These are phyloP conservation scores for Mycena vulgaris DNA, from an alignment of 768 basidiomycete genomes.

Conservation along the genomic window DNA sequence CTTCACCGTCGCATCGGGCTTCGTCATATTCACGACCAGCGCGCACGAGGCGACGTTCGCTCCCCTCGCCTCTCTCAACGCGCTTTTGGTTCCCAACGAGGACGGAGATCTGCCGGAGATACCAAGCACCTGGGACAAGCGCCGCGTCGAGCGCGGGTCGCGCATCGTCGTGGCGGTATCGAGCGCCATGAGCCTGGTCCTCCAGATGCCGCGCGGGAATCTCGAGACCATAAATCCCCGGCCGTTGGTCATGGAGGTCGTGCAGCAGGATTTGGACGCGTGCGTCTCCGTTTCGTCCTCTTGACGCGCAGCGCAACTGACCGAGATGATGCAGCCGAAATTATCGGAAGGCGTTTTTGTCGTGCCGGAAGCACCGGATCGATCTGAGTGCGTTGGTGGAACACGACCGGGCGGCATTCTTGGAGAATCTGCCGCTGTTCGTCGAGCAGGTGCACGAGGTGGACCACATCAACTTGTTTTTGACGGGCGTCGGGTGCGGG, in stretches of 20 bases:
- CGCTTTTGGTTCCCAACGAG: constrained; percentile 41
- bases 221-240: constrained; percentile 96
- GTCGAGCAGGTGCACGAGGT: constrained; percentile 91
- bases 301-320: neutral
- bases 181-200: constrained; percentile 88
- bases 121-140: constrained; percentile 68
- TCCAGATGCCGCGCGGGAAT: constrained; percentile 99
- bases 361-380: constrained; percentile 94
- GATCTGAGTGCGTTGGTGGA: constrained; percentile 93
- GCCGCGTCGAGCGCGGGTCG: constrained; percentile 92
- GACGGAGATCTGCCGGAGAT: constrained; percentile 49
- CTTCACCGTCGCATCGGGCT: constrained; percentile 79
- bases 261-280: constrained; percentile 83
- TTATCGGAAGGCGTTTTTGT: constrained; percentile 90
- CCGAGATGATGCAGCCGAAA: constrained; percentile 64
- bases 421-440: constrained; percentile 73
- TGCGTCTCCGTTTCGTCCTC: constrained; percentile 54
- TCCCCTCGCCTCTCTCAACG: constrained; percentile 59
- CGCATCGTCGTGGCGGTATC: constrained; percentile 91
- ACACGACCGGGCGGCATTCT: constrained; percentile 79
- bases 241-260: constrained; percentile 89
- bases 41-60: constrained; percentile 87
- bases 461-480: constrained; percentile 93
- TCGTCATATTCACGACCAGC: constrained; percentile 88
- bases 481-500: constrained; percentile 86